phyloP scores from a whole-genome alignment of 192 early-diverging fungal genomes.

The Coemansia sp. region DNA sequence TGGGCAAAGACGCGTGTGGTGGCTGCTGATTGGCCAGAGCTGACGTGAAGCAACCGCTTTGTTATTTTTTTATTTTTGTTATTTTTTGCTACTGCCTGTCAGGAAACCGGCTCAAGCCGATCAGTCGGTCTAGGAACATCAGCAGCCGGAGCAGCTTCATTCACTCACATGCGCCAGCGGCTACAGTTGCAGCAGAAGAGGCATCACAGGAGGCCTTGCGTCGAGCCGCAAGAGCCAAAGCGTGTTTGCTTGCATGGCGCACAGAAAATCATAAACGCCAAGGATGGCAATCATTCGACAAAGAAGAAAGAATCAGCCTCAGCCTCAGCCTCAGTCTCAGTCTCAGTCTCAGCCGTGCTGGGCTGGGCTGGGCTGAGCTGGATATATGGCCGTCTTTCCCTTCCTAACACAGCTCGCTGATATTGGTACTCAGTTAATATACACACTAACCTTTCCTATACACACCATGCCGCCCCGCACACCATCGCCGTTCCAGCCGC shows the following conservation, averaged over 20 bases:
- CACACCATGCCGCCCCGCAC: constrained; percentile 27
- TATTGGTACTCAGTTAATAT: neutral
- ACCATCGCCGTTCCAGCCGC: constrained; percentile 16
- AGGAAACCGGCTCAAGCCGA: no score
- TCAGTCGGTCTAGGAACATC: no score
- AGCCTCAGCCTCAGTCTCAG: no score
- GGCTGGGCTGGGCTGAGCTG: no score
- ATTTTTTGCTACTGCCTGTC: no score
- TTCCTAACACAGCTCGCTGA: no score
- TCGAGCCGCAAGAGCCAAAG: no score
- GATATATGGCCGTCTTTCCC: no score
- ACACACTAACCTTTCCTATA: neutral
- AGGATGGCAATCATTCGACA: neutral
- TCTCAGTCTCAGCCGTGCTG: neutral
- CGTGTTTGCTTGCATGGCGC: neutral
- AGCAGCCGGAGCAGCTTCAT: no score
- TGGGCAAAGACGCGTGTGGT: constrained; percentile 11
- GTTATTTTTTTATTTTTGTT: no score
- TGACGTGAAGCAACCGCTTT: neutral
- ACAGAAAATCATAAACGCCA: neutral
- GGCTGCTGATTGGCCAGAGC: constrained; percentile 27
- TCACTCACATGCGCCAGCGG: no score
- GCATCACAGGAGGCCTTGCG: neutral
- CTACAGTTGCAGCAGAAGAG: no score
- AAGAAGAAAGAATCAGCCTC: neutral